A percentile compares a stretch with the other conserved stretches of the same genome.
These are phyloP conservation scores for Rubroshorea leprosula DNA, from an alignment of 345 rosid species.

Conservation along the genomic window DNA sequence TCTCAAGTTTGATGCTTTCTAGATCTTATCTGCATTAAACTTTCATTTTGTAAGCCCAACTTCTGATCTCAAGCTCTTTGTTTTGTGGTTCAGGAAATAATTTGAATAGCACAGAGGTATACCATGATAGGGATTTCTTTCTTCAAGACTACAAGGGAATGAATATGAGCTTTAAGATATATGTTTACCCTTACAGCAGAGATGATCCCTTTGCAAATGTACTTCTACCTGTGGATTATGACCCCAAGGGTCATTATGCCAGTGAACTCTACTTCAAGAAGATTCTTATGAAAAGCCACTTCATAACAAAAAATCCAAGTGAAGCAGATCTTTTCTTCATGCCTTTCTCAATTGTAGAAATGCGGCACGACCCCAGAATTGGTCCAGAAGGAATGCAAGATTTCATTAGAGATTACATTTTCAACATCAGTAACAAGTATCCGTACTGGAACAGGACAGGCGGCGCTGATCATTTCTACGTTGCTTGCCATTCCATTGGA, in stretches of 20 bases:
- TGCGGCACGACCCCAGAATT: slow-evolving; percentile 39
- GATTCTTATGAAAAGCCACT: slow-evolving; percentile 36
- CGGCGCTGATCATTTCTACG: slow-evolving; percentile 57
- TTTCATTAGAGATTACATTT: slow-evolving; percentile 33
- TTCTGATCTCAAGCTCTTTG: too few species aligned
- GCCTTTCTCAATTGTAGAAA: slow-evolving; percentile 44
- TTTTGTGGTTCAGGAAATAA: slow-evolving; percentile 30
- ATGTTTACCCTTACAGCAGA: slow-evolving; percentile 43
- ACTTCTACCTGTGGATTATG: too few species aligned
- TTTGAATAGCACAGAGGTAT: slow-evolving; percentile 30
- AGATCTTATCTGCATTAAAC: too few species aligned
- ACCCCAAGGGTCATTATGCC: slow-evolving; percentile 18
- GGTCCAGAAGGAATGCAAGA: slow-evolving; percentile 27
- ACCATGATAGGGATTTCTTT: slow-evolving; percentile 40
- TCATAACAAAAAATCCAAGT: slow-evolving; percentile 36
- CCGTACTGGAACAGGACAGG: slow-evolving; percentile 51
- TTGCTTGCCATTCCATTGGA: slow-evolving; percentile 50
- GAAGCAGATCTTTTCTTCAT: slow-evolving; percentile 43
- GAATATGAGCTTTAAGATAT: slow-evolving; percentile 56
- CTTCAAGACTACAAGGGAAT: slow-evolving; percentile 43
- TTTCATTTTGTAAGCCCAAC: too few species aligned
- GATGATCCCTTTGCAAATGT: slow-evolving; percentile 45
- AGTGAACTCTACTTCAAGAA: slow-evolving; percentile 51
- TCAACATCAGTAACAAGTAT: slow-evolving; percentile 35
- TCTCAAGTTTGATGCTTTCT: too few species aligned